Percentiles rank a stretch among this genome's conserved stretches.
Evolutionary conservation across 257 asterid species (phyloP).

Genomic region (Lantana camara): DNA sequence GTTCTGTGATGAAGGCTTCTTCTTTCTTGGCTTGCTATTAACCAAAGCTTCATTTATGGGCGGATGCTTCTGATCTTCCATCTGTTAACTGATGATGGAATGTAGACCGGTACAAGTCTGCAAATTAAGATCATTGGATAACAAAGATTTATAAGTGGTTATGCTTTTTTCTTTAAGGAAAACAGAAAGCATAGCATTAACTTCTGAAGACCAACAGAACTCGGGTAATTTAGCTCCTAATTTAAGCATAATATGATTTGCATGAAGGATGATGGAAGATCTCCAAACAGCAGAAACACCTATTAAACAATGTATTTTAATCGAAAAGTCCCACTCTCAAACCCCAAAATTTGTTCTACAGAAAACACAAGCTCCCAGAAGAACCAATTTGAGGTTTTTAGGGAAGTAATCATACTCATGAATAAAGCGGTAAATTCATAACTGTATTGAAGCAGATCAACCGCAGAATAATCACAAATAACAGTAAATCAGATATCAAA

Average conservation of each 20-base stretch:
- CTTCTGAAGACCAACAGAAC: neutral
- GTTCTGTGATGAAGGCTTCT: conserved; percentile 47
- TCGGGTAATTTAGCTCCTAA: neutral
- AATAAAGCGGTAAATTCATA: neutral
- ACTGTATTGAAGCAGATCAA: conserved; percentile 10
- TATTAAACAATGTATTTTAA: too few species aligned
- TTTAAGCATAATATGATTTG: neutral
- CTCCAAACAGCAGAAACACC: neutral
- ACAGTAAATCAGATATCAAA: neutral
- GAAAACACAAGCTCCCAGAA: neutral
- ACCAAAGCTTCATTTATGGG: conserved; percentile 33
- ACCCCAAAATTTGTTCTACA: neutral
- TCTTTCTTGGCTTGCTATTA: conserved; percentile 60
- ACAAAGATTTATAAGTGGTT: neutral
- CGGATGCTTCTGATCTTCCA: conserved; percentile 59
- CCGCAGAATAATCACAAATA: neutral
- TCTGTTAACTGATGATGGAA: conserved; percentile 23
- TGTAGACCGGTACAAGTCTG: neutral
- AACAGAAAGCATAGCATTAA: neutral
- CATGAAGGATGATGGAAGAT: neutral
- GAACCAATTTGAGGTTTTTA: neutral
- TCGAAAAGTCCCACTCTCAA: neutral
- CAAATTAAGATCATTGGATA: neutral
- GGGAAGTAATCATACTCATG: neutral
- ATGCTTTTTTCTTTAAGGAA: neutral